phyloP scores from a whole-genome alignment of 345 rosid genomes.

The Arabis hirsuta region DNA sequence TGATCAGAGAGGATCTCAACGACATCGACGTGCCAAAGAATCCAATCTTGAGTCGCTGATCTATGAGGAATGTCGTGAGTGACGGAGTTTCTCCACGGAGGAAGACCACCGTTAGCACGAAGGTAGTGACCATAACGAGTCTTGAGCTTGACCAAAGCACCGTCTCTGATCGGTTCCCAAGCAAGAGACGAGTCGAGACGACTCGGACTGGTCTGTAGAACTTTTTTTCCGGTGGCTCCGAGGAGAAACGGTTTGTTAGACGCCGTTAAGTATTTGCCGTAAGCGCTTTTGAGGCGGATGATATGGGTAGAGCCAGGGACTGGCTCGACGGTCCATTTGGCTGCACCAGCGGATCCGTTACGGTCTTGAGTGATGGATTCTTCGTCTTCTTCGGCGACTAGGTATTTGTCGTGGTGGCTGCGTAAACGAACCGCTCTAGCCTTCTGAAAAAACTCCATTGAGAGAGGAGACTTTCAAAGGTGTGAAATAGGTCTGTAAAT shows the following conservation, averaged over 20 bases:
- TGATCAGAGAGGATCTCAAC: constrained; percentile 51
- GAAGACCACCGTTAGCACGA: constrained; percentile 74
- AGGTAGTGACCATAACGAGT: constrained; percentile 69
- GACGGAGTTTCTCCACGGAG: constrained; percentile 88
- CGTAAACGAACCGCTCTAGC: constrained; percentile 76
- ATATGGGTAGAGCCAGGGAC: constrained; percentile 54
- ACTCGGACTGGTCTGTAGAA: constrained; percentile 55
- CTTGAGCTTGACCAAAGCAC: constrained; percentile 53
- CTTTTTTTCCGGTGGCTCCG: constrained; percentile 81
- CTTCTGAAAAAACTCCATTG: constrained; percentile 77
- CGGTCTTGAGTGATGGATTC: constrained; percentile 72
- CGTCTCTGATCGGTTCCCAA: constrained; percentile 78
- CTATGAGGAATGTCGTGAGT: constrained; percentile 79
- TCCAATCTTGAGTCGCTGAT: constrained; percentile 68
- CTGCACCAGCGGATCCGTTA: constrained; percentile 62
- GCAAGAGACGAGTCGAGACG: constrained; percentile 67
- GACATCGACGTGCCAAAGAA: constrained; percentile 76
- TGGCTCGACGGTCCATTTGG: constrained; percentile 68
- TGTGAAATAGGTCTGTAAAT: constrained; percentile 9
- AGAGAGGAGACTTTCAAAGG: constrained; percentile 27
- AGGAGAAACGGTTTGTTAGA: constrained; percentile 76
- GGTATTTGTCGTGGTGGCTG: constrained; percentile 82
- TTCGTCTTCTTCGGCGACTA: constrained; percentile 74
- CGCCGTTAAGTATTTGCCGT: constrained; percentile 81
- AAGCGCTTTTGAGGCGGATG: constrained; percentile 70